Percentiles rank a stretch among this genome's conserved stretches.
These are phyloP conservation scores for Saccharomycopsis microspora DNA, from an alignment of 805 yeast species.

Conservation along the genomic window DNA sequence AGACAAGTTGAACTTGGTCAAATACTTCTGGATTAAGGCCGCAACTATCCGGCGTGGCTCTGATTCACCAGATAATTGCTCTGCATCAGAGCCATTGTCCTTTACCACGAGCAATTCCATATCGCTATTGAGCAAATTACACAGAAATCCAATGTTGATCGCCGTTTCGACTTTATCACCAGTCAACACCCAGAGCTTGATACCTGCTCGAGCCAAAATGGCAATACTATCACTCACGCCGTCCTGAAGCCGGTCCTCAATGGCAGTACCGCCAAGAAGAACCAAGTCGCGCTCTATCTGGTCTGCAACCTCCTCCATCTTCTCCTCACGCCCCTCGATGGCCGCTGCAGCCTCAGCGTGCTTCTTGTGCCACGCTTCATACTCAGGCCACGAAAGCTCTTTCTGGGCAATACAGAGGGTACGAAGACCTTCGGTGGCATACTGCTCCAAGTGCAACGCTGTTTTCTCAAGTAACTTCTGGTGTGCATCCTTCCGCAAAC, in stretches of 20 bases:
- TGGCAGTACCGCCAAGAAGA: constrained; percentile 75
- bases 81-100: constrained; percentile 40
- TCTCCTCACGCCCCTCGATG: constrained; percentile 50
- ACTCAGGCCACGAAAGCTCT: constrained; percentile 52
- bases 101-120: constrained; percentile 60
- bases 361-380: constrained; percentile 48
- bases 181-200: constrained; percentile 76
- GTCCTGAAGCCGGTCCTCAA: constrained; percentile 75
- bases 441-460: constrained; percentile 64
- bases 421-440: constrained; percentile 75
- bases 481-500: constrained; percentile 41
- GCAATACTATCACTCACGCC: constrained; percentile 81
- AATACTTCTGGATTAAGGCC: constrained; percentile 38
- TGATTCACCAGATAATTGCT: constrained; percentile 27
- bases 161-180: constrained; percentile 91
- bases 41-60: constrained; percentile 32
- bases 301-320: constrained; percentile 67
- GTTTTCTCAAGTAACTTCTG: constrained; percentile 43
- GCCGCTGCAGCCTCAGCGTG: constrained; percentile 54
- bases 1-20: constrained; percentile 45
- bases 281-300: constrained; percentile 55
- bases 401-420: constrained; percentile 71
- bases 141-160: constrained; percentile 76
- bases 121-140: constrained; percentile 63
- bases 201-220: constrained; percentile 61